Evolutionary conservation across 2,329 filamentous ascomycete species (phyloP), one percentile per base, ranked within the genome.

Genomic region (Zymoseptoria ardabiliae): DNA sequence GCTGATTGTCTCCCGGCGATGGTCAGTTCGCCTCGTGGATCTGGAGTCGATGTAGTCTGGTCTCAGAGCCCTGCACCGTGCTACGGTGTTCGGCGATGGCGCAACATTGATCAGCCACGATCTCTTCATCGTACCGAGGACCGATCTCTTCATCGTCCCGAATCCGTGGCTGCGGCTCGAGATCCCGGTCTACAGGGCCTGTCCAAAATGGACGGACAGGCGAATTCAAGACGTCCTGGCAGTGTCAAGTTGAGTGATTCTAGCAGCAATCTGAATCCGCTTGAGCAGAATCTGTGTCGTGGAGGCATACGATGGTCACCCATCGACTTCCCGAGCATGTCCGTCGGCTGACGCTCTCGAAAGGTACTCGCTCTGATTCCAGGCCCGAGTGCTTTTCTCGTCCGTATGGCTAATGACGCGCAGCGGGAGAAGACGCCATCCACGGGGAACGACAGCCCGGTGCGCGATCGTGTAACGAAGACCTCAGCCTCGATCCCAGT

Each of bases 371-470:
- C 13, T 21, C 25, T 17, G 19, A 53, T 41, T 41, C 35, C 13
- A 11, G 17, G 35, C 10, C 13, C 35, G 17, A 41, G 35, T 41
- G 35, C 50, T 25, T 23, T 22, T 23, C 20, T 23, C 25, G 25
- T 25, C 22, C 50, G 17, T 9, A 53, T 23, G 50, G 50, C 19
- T 23, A 25, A 45, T 55, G 53, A 52, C 53, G 52, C 55, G 53
- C 57, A 55, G 57, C 57, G 57, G 48, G 17, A 41, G 30, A 13
- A 22, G 51, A 52, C 51, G 45, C 57, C 53, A 59, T 50, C n/a
- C 45, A 48, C 53, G 57, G 52, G 50, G 48, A 49, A 50, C 35
- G 25, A 21, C 21, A 19, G 5, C 20, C 51, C 21, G 23, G 41
- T 10, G 21, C 53, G 25, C 48, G 53, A 52, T 55, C 25, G 25